These are phyloP conservation scores for Crithidia bombi DNA, from an alignment of 208 protist species.

Conservation along the genomic window DNA sequence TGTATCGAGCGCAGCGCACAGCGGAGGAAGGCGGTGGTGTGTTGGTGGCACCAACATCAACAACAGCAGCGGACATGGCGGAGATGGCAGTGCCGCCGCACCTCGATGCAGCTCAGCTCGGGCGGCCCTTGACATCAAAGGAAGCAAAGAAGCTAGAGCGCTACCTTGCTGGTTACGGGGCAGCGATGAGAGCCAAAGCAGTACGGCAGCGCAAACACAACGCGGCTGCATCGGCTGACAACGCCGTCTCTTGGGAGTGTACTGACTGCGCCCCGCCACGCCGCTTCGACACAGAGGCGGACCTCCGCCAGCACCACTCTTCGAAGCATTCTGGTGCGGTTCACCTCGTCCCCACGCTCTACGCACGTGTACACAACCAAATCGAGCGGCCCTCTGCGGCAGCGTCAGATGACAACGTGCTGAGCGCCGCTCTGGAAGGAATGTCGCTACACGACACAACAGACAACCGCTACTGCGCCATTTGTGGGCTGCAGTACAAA, in stretches of 20 bases:
- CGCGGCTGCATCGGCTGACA: neutral
- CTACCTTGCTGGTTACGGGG: constrained; percentile 38
- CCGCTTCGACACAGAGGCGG: constrained; percentile 31
- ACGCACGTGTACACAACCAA: constrained; percentile 41
- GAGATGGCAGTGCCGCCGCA: constrained; percentile 31
- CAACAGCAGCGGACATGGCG: neutral
- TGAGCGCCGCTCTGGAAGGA: neutral
- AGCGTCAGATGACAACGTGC: neutral
- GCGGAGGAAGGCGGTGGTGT: constrained; percentile 7
- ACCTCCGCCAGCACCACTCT: constrained; percentile 30
- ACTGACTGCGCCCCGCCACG: constrained; percentile 23
- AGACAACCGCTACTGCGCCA: constrained; percentile 21
- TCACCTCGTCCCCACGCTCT: constrained; percentile 28
- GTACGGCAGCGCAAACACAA: neutral
- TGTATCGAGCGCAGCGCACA: constrained; percentile 27
- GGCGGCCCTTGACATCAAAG: constrained; percentile 39
- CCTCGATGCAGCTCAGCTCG: constrained; percentile 38
- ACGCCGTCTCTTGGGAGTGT: constrained; percentile 14
- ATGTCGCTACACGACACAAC: neutral
- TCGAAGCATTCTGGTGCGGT: constrained; percentile 31
- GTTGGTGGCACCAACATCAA: neutral
- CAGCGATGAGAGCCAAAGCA: constrained; percentile 18
- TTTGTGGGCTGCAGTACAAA: constrained; percentile 44
- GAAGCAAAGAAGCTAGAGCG: constrained; percentile 51
- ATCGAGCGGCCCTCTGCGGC: neutral